A percentile compares a stretch with the other conserved stretches of the same genome.
These are phyloP conservation scores for Schizosaccharomyces lindneri DNA, from an alignment of 805 yeast genomes.

Conservation along the genomic window DNA sequence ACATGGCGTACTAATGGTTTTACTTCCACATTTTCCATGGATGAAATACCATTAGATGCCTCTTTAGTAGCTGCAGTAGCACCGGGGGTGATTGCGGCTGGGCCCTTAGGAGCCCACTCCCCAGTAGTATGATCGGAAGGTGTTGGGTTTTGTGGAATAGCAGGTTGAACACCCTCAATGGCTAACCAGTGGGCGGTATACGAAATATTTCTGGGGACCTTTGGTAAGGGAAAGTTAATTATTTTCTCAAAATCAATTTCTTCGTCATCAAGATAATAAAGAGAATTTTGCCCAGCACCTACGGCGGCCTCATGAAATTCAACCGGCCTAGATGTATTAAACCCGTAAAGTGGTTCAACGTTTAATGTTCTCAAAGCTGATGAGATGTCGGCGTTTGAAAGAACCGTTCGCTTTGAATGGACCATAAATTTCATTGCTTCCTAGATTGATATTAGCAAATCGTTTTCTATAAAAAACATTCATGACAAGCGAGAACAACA, in stretches of 20 bases:
- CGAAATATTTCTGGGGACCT: slow-evolving; percentile 75
- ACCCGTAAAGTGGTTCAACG: slow-evolving; percentile 36
- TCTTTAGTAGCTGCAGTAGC: slow-evolving; percentile 12
- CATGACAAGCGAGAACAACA: not conserved
- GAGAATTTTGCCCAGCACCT: slow-evolving; percentile 64
- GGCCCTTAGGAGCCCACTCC: slow-evolving; percentile 1
- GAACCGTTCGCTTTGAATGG: slow-evolving; percentile 62
- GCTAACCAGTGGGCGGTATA: slow-evolving; percentile 78
- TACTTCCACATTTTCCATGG: slow-evolving; percentile 31
- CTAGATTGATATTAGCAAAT: slow-evolving; percentile 12
- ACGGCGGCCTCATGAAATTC: slow-evolving; percentile 69
- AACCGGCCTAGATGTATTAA: slow-evolving; percentile 29
- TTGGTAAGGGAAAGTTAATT: slow-evolving; percentile 82
- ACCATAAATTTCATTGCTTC: slow-evolving; percentile 92
- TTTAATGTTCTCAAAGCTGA: slow-evolving; percentile 64
- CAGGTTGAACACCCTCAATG: slow-evolving; percentile 94
- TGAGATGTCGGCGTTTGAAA: slow-evolving; percentile 60
- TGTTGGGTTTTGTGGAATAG: slow-evolving; percentile 83
- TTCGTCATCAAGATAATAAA: slow-evolving; percentile 74
- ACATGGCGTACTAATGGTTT: slow-evolving; percentile 90
- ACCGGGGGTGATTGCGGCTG: not conserved
- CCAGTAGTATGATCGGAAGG: slow-evolving; percentile 5
- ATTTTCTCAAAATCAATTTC: slow-evolving; percentile 85
- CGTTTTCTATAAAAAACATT: not conserved
- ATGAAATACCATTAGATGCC: slow-evolving; percentile 24